Conservation (phyloP, 768 basidiomycete genomes). For the Amanita muscaria region DNA sequence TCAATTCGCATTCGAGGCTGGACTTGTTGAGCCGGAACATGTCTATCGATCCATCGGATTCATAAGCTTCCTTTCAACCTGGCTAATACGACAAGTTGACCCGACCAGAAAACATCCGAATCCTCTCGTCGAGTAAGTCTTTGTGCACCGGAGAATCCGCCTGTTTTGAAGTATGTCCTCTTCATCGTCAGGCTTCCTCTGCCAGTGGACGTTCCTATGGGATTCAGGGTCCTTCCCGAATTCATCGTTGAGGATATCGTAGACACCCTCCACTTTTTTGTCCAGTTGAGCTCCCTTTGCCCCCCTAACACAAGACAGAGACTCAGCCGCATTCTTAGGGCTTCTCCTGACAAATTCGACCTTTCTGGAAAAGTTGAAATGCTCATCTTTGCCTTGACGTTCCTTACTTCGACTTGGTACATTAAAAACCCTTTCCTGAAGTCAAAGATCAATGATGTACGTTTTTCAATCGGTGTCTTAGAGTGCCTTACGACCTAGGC, state of each 20-base stretch:
- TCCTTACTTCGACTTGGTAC: slow-evolving; percentile 91
- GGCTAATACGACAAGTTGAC: slow-evolving; percentile 88
- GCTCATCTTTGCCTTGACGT: slow-evolving; percentile 80
- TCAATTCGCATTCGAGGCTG: slow-evolving; percentile 76
- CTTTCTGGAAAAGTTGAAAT: slow-evolving; percentile 80
- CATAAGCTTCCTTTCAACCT: slow-evolving; percentile 85
- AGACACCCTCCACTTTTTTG: slow-evolving; percentile 78
- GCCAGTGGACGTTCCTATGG: slow-evolving; percentile 74
- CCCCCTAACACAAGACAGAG: background rate
- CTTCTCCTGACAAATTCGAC: slow-evolving; percentile 73
- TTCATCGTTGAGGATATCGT: slow-evolving; percentile 91
- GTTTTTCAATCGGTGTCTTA: slow-evolving; percentile 13
- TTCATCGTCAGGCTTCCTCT: slow-evolving; percentile 61
- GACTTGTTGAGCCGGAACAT: slow-evolving; percentile 81
- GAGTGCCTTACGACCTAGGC: background rate
- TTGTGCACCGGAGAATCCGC: background rate
- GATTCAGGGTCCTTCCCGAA: slow-evolving; percentile 86
- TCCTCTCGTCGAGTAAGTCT: slow-evolving; percentile 52
- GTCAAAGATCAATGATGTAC: slow-evolving; percentile 88
- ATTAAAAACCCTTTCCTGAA: slow-evolving; percentile 99
- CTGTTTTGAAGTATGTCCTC: background rate
- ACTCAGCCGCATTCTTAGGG: slow-evolving; percentile 24
- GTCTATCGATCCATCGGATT: slow-evolving; percentile 73
- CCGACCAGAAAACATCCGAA: slow-evolving; percentile 71
- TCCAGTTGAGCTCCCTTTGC: slow-evolving; percentile 45